A percentile compares a stretch with the other conserved stretches of the same genome.
phyloP scores from a whole-genome alignment of 805 yeast species.

The Myxozyma neglecta region DNA sequence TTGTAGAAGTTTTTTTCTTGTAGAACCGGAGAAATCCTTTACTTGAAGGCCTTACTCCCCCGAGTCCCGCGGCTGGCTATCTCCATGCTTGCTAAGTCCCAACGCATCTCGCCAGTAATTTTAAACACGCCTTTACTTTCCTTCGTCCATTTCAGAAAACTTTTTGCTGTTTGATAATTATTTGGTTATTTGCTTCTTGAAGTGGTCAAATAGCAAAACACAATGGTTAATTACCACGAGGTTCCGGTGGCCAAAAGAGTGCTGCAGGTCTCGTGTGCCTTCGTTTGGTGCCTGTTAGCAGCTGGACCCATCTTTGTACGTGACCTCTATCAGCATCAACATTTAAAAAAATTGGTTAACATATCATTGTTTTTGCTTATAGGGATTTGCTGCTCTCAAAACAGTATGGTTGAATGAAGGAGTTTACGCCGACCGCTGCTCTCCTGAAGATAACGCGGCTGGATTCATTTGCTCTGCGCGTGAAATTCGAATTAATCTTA shows the following conservation, averaged over 20 bases:
- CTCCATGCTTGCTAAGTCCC: too few relatives aligned
- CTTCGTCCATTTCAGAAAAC: too few relatives aligned
- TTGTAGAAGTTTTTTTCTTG: too few relatives aligned
- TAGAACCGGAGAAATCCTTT: too few relatives aligned
- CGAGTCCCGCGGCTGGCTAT: too few relatives aligned
- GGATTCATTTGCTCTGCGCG: slow-evolving; percentile 61
- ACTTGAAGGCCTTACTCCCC: too few relatives aligned
- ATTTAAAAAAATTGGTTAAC: neutral
- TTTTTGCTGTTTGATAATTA: too few relatives aligned
- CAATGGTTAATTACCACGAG: slow-evolving; percentile 31
- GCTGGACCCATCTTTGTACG: slow-evolving; percentile 86
- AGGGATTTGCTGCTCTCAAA: slow-evolving; percentile 86
- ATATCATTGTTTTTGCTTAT: neutral
- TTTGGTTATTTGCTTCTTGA: too few relatives aligned
- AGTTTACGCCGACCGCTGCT: slow-evolving; percentile 66
- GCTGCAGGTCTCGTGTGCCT: slow-evolving; percentile 69
- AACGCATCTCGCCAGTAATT: too few relatives aligned
- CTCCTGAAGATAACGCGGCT: slow-evolving; percentile 36
- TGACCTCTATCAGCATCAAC: neutral
- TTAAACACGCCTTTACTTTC: too few relatives aligned
- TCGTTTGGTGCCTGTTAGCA: slow-evolving; percentile 82
- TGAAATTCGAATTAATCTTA: slow-evolving; percentile 74
- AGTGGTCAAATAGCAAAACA: too few relatives aligned
- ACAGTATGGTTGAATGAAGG: slow-evolving; percentile 78
- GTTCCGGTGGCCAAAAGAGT: slow-evolving; percentile 38